These are phyloP conservation scores for Conringia planisiliqua DNA, from an alignment of 345 rosid species.

Conservation along the genomic window DNA sequence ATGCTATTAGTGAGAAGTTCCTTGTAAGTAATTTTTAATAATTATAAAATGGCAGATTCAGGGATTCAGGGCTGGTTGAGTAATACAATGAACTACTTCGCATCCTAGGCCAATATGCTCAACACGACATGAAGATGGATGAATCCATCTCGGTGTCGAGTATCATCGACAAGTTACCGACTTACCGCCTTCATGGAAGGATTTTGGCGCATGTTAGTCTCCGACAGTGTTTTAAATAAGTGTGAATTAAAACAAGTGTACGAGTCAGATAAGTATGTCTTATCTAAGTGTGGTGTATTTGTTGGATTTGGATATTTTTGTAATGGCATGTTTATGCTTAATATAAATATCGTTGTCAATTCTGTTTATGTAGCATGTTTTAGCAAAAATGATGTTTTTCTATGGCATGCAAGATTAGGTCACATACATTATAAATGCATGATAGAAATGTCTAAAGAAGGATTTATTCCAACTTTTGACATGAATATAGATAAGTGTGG, in stretches of 20 bases:
- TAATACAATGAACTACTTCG: neutral
- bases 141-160: neutral
- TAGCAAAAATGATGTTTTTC: neutral
- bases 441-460: neutral
- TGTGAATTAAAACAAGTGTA: slow-evolving; percentile 4
- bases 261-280: neutral
- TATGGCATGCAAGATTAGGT: neutral
- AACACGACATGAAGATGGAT: neutral
- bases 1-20: neutral
- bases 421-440: neutral
- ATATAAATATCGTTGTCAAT: neutral
- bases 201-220: neutral
- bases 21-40: neutral
- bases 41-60: neutral
- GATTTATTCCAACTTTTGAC: neutral
- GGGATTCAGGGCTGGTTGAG: neutral
- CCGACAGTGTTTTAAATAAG: neutral
- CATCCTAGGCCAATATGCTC: neutral
- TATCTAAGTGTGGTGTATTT: neutral
- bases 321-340: neutral
- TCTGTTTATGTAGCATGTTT: neutral
- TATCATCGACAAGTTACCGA: neutral
- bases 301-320: slow-evolving; percentile 6
- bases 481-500: neutral
- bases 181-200: neutral